Evolutionary conservation across 1,139 yeast species (phyloP), one percentile per base, ranked within the genome.

Genomic region (Pichia sp.): DNA sequence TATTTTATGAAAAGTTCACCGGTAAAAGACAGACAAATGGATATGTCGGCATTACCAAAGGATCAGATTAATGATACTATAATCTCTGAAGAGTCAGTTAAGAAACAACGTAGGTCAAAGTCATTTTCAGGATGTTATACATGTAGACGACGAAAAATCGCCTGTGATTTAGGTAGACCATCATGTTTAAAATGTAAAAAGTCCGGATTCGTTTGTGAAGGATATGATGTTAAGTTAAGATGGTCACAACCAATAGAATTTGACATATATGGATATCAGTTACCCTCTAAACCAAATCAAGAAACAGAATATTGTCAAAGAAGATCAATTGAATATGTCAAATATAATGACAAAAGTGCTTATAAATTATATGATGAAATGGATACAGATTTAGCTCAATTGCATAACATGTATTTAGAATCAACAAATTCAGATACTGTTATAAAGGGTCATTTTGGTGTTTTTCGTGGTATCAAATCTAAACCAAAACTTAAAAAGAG

Each of bases 381-480:
- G 81, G 96, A 87, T 59, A 67, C 70, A 38, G 89, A 85, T 55
- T 67, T 89, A 42, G 74, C 79, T 7, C 66, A 73, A 10, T 66
- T 87, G 29, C 86, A 85, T 55, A 52, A 51, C 12, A 67, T 75
- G 29, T 77, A 82, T 4, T 69, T 71, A 9, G 59, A 62, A 31
- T 52, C 57, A 4, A 62, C 74, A 42, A 69, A 66, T 1, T 66
- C 65, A 29, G 69, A 70, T 3, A 82, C 94, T 0, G 73, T 77
- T 64, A 60, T 76, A 12, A 64, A 76, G 43, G 95, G 96, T 0
- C 95, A 95, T 10, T 89, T 87, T 67, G 96, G 95, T 1, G 95
- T 86, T 1, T 87, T 89, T 56, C 70, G 71, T 49, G 73, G 71
- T 2, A 48, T 51, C 5, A 53, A 54, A 27, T 41, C 40, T 30